Conservation (phyloP, 805 yeast genomes). For the Ogataea haglerorum region DNA sequence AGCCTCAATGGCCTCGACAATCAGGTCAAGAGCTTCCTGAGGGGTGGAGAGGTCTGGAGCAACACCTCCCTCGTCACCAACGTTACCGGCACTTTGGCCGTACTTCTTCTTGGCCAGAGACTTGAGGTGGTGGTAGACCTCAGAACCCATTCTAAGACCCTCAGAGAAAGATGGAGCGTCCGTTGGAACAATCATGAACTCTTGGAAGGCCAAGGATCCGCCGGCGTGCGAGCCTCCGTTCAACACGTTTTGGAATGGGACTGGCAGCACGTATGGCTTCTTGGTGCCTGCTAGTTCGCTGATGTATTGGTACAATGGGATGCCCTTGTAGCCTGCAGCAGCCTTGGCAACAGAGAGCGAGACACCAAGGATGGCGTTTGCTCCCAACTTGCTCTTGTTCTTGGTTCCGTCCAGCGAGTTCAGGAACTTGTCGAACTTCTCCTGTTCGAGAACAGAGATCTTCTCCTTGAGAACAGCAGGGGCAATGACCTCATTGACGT, state of each 20-base stretch:
- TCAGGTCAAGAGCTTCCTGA: slow-evolving; percentile 95
- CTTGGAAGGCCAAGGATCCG: slow-evolving; percentile 98
- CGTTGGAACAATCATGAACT: slow-evolving; percentile 97
- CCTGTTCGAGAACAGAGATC: slow-evolving; percentile 84
- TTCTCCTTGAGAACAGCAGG: slow-evolving; percentile 84
- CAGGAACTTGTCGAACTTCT: slow-evolving; percentile 81
- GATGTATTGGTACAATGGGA: slow-evolving; percentile 91
- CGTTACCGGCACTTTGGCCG: slow-evolving; percentile 99
- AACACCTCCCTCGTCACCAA: slow-evolving; percentile 99
- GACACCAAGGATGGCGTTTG: slow-evolving; percentile 97
- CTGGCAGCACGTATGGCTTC: slow-evolving; percentile 91
- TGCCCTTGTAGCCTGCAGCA: slow-evolving; percentile 93
- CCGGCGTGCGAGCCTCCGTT: slow-evolving; percentile 99
- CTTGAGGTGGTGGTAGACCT: slow-evolving; percentile 97
- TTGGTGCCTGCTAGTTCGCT: slow-evolving; percentile 74
- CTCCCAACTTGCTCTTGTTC: slow-evolving; percentile 97
- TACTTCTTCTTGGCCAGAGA: slow-evolving; percentile 87
- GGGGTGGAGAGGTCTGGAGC: slow-evolving; percentile 97
- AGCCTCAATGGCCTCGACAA: slow-evolving; percentile 79
- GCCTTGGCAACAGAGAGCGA: slow-evolving; percentile 97
- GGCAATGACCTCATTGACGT: slow-evolving; percentile 91
- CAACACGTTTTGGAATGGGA: slow-evolving; percentile 97
- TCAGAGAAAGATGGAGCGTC: slow-evolving; percentile 89
- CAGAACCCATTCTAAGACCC: slow-evolving; percentile 95
- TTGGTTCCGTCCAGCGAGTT: slow-evolving; percentile 90